Conservation (phyloP, 139 green algal species). For the Edaphochlamys debaryana region DNA sequence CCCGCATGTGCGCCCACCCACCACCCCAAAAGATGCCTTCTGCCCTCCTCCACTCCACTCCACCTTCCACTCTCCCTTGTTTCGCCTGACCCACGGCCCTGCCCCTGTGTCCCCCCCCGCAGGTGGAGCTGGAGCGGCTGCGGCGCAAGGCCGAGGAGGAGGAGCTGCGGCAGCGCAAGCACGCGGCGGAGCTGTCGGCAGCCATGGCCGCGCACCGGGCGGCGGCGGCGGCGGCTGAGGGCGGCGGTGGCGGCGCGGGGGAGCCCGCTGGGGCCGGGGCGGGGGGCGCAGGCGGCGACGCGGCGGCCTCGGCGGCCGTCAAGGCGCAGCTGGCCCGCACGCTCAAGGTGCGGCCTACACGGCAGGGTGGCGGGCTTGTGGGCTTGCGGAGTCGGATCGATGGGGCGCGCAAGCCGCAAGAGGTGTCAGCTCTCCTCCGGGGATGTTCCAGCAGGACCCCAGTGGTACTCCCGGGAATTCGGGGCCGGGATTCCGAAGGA, state of each 20-base stretch:
- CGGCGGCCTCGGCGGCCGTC: not conserved
- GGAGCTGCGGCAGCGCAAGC: constrained; percentile 40
- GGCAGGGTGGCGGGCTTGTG: not conserved
- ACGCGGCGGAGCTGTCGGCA: constrained; percentile 32
- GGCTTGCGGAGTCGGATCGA: too few species aligned
- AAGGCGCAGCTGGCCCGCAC: constrained; percentile 44
- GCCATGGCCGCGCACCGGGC: constrained; percentile 15
- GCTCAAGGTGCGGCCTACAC: constrained; percentile 45
- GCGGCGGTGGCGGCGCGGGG: not conserved
- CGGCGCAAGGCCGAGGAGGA: constrained; percentile 51
- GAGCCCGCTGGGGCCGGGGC: not conserved
- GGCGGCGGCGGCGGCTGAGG: not conserved
- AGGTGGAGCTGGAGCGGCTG: constrained; percentile 74
- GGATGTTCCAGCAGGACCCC: too few species aligned
- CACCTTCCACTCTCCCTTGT: too few species aligned
- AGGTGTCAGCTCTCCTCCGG: too few species aligned
- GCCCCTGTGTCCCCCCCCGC: too few species aligned
- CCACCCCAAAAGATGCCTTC: too few species aligned
- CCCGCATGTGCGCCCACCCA: too few species aligned
- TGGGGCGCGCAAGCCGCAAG: too few species aligned
- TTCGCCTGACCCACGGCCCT: too few species aligned
- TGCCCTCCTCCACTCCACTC: too few species aligned
- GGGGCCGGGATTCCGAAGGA: too few species aligned
- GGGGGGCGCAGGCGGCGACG: not conserved
- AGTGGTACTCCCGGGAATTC: too few species aligned